A percentile compares a stretch with the other conserved stretches of the same genome.
These are phyloP conservation scores for Trichoderma sp. DNA, from an alignment of 2,329 filamentous ascomycete species.

Conservation along the genomic window DNA sequence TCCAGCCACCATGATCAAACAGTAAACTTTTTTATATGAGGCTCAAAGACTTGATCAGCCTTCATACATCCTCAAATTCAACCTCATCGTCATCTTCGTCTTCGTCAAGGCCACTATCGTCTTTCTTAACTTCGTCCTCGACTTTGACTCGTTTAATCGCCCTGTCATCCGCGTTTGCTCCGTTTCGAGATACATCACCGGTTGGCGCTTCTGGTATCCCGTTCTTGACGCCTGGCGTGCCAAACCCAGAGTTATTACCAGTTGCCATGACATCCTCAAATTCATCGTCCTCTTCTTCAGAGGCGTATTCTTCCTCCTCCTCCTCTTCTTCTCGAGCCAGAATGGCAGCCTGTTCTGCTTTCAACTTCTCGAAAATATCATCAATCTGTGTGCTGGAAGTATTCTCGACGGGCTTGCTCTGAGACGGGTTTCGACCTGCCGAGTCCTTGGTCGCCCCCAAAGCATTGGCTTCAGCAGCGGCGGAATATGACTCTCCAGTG, in stretches of 20 bases:
- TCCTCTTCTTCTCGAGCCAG: constrained; percentile 36
- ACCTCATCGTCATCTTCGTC: constrained; percentile 55
- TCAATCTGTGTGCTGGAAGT: constrained; percentile 62
- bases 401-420: constrained; percentile 45
- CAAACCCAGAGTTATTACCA: constrained; percentile 35
- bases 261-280: constrained; percentile 55
- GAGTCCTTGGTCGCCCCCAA: constrained; percentile 43
- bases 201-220: constrained; percentile 37
- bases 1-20: background rate
- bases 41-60: too few species aligned
- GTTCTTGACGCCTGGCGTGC: constrained; percentile 41
- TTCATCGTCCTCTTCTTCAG: constrained; percentile 46
- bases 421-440: constrained; percentile 49
- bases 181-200: constrained; percentile 26
- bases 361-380: constrained; percentile 67
- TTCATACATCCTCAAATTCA: constrained; percentile 60
- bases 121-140: constrained; percentile 52
- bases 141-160: constrained; percentile 64
- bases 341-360: constrained; percentile 57
- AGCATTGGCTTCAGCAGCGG: constrained; percentile 28
- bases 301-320: constrained; percentile 40
- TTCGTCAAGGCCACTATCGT: constrained; percentile 47
- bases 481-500: constrained; percentile 61
- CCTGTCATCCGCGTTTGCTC: constrained; percentile 43
- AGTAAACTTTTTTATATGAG: background rate